Percentiles rank a stretch among this genome's conserved stretches.
phyloP scores from a whole-genome alignment of 2,329 filamentous ascomycete genomes.

The Penicillium olsonii region DNA sequence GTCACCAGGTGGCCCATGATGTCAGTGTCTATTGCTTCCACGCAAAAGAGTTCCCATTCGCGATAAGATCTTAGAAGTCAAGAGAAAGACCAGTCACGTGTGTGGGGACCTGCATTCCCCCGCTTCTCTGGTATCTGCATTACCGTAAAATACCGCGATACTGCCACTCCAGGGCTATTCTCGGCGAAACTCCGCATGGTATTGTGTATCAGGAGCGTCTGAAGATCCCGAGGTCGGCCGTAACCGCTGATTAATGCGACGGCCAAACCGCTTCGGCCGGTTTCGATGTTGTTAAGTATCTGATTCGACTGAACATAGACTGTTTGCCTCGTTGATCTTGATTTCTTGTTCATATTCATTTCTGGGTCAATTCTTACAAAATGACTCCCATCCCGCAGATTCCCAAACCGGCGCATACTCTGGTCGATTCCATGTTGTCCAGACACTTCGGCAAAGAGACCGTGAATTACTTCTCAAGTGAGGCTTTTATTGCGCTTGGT shows the following conservation, averaged over 20 bases:
- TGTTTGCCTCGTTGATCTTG: not conserved
- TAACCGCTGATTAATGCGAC: constrained; percentile 21
- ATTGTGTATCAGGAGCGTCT: constrained; percentile 6
- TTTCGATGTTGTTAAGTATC: not conserved
- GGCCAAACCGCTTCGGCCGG: not conserved
- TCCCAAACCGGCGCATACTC: constrained; percentile 59
- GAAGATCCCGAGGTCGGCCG: constrained; percentile 4
- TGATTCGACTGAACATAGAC: not conserved
- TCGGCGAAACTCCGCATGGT: constrained; percentile 19
- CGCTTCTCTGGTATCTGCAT: constrained; percentile 8
- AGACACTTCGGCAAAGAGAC: constrained; percentile 53
- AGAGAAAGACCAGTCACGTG: constrained; percentile 18
- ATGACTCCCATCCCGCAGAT: constrained; percentile 42
- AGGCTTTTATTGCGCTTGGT: constrained; percentile 2
- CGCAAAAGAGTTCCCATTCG: not conserved
- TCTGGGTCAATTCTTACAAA: constrained; percentile 11
- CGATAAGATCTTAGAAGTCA: constrained; percentile 10
- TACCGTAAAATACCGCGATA: constrained; percentile 9
- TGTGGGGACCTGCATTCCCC: constrained; percentile 20
- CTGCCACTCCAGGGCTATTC: not conserved
- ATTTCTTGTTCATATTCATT: not conserved
- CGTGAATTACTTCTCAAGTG: constrained; percentile 55
- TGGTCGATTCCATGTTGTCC: constrained; percentile 58
- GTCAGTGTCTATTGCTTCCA: constrained; percentile 1
- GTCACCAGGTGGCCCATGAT: constrained; percentile 44